Evolutionary conservation across 2,329 filamentous ascomycete genomes (phyloP).

Genomic region (Diplodia intermedia): DNA sequence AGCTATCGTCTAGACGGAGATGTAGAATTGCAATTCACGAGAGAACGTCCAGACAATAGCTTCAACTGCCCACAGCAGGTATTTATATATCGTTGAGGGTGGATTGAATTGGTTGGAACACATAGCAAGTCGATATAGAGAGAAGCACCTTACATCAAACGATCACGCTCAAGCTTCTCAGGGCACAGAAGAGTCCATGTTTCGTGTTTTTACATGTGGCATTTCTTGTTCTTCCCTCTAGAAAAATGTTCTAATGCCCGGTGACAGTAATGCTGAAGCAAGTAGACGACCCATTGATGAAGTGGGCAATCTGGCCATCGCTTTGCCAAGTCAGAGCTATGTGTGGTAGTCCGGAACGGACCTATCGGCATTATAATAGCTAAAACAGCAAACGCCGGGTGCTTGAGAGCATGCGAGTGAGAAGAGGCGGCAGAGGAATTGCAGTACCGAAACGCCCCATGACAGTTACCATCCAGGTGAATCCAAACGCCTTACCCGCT

Average conservation of each 20-base stretch:
- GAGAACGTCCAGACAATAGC: no score
- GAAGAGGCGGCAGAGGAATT: constrained; percentile 3
- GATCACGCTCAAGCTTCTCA: background rate
- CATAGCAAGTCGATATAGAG: no score
- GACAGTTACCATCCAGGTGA: constrained; percentile 9
- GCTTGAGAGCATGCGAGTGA: constrained; percentile 23
- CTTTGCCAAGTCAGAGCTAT: background rate
- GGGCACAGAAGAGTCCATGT: background rate
- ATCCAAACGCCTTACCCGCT: constrained; percentile 18
- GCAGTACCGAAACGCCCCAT: constrained; percentile 17
- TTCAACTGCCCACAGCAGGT: no score
- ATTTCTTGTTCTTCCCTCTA: constrained; percentile 22
- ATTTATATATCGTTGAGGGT: no score
- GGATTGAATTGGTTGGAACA: no score
- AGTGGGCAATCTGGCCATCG: background rate
- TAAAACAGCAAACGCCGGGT: constrained; percentile 19
- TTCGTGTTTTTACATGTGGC: background rate
- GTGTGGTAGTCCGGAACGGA: background rate
- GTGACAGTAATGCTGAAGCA: background rate
- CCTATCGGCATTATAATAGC: constrained; percentile 2
- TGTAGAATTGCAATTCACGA: no score
- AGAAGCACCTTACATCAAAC: background rate
- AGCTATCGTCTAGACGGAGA: no score
- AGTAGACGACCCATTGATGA: background rate
- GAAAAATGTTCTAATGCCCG: constrained; percentile 4